A percentile compares a stretch with the other conserved stretches of the same genome.
phyloP scores from a whole-genome alignment of 2,329 filamentous ascomycete species.

The Penicillium sp. region DNA sequence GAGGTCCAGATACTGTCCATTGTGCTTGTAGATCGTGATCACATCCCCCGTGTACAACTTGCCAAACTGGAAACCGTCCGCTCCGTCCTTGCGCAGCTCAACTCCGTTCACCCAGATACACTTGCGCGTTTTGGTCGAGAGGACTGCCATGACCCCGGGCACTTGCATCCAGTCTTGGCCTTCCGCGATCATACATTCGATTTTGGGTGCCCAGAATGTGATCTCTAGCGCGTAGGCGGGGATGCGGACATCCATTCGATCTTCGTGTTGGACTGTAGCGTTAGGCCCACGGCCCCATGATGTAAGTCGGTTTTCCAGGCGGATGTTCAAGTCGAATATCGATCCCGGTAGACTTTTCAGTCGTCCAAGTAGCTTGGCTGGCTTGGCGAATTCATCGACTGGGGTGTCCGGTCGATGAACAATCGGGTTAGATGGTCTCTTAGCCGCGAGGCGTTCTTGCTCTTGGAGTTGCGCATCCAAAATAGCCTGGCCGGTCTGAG shows the following conservation, averaged over 20 bases:
- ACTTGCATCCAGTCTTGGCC: conserved; percentile 61
- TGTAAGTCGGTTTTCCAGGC: conserved; percentile 68
- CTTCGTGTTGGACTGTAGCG: conserved; percentile 70
- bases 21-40: conserved; percentile 69
- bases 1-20: conserved; percentile 46
- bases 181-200: conserved; percentile 62
- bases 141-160: conserved; percentile 66
- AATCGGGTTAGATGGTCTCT: conserved; percentile 25
- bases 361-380: conserved; percentile 60
- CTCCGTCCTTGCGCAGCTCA: conserved; percentile 59
- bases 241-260: conserved; percentile 69
- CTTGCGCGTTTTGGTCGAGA: conserved; percentile 76
- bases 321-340: conserved; percentile 64
- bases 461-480: conserved; percentile 16
- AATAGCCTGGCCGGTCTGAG: conserved; percentile 44
- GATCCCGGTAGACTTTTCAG: conserved; percentile 71
- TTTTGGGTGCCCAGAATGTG: conserved; percentile 71
- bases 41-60: conserved; percentile 77
- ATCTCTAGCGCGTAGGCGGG: conserved; percentile 83
- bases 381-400: conserved; percentile 34
- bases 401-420: conserved; percentile 23
- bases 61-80: conserved; percentile 61
- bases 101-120: conserved; percentile 79
- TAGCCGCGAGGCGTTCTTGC: conserved; percentile 18
- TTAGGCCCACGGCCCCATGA: conserved; percentile 75